Conservation (phyloP, 2,329 filamentous ascomycete genomes). For the Blastomyces parvus region DNA sequence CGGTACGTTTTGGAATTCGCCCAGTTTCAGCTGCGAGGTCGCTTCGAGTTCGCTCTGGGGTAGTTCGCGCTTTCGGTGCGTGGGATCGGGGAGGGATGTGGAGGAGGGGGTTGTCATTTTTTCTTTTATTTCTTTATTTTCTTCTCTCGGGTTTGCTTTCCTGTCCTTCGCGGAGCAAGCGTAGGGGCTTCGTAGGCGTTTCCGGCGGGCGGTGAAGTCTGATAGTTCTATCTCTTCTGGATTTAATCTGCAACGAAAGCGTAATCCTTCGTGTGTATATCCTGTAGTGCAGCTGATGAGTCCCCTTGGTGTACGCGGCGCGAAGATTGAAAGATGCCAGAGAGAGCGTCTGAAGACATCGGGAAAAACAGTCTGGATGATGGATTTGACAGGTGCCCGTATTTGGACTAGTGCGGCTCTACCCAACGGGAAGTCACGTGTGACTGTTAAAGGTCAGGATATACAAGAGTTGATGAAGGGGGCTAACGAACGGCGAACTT, state of each 20-base stretch:
- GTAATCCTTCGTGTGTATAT: too few relatives aligned
- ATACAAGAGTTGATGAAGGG: too few relatives aligned
- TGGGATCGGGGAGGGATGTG: slow-evolving; percentile 13
- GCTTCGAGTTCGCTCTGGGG: slow-evolving; percentile 69
- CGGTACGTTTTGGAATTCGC: slow-evolving; percentile 87
- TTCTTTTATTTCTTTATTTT: not conserved
- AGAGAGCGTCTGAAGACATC: too few relatives aligned
- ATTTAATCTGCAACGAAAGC: too few relatives aligned
- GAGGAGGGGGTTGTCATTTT: slow-evolving; percentile 4
- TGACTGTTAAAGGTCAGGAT: too few relatives aligned
- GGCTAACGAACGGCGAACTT: too few relatives aligned
- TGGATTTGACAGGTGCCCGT: too few relatives aligned
- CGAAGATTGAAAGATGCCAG: too few relatives aligned
- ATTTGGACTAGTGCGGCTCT: not conserved
- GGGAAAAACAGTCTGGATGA: too few relatives aligned
- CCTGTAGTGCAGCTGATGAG: not conserved
- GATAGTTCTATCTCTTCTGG: not conserved
- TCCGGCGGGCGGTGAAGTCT: not conserved
- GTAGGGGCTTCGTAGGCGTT: not conserved
- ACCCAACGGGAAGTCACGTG: not conserved
- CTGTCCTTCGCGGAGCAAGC: not conserved
- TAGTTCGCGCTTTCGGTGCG: slow-evolving; percentile 33
- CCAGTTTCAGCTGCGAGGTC: slow-evolving; percentile 67
- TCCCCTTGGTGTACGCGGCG: too few relatives aligned
- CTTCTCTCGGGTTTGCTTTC: not conserved